Evolutionary conservation across 371 early-diverging fungal genomes (phyloP), one percentile per base, ranked within the genome.

Genomic region (Mortierella sp.): DNA sequence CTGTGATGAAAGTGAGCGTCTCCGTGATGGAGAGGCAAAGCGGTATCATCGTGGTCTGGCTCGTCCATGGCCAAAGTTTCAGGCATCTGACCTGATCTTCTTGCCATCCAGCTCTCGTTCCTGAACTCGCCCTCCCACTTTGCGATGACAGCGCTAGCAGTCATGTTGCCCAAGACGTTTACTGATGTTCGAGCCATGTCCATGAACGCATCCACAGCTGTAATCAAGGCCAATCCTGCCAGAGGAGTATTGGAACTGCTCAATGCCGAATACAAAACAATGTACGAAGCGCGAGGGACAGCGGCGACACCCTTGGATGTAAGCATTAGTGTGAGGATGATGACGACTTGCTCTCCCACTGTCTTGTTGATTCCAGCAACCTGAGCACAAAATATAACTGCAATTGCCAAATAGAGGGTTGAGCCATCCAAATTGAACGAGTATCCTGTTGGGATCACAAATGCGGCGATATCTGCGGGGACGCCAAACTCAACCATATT

Each of bases 381-480:
- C 73, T 94, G 91, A n/a, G 91, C 92, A 55, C 85, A 83, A 67
- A 93, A 91, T 35, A 90, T 87, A 37, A 86, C 84, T 43, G 89
- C 93, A 71, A 92, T 70, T 0, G 92, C 85, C 37, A 93, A 84
- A 81, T 94, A 93, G 51, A 95, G 85, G 5, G 94, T 92, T 5
- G 93, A 91, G 12, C 95, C 95, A 70, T 93, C 94, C 32, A 95
- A 75, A 76, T 95, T 95, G 81, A 95, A 94, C 2, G 92, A 90
- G 78, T 95, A 95, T 16, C 95, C 95, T 66, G 90, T 88, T 3
- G 94, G 92, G 64, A 94, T 88, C 24, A 93, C 93, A 77, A 93
- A 94, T 8, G 88, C 89, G 3, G 89, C 91, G 54, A 93, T 87
- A 11, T 91, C 78, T 28, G 86, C 86, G 0, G 93, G 86, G 52